These are phyloP conservation scores for Moesziomyces globuligerus DNA, from an alignment of 1,284 basidiomycete genomes.

Conservation along the genomic window DNA sequence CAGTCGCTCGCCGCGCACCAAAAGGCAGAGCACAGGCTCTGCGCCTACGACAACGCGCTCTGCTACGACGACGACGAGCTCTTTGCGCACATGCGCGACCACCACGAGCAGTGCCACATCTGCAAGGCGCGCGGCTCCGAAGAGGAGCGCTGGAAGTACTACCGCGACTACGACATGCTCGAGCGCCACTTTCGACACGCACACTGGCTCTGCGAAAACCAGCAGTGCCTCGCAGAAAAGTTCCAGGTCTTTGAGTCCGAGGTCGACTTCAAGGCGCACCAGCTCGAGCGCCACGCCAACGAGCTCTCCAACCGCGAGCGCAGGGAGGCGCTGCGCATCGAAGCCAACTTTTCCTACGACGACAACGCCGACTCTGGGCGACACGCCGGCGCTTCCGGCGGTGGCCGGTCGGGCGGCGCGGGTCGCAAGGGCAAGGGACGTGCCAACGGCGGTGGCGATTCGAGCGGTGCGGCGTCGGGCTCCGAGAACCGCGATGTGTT, in stretches of 20 bases:
- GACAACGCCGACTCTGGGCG: constrained; percentile 68
- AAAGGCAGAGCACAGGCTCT: constrained; percentile 80
- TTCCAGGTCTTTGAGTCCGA: constrained; percentile 90
- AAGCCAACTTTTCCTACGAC: constrained; percentile 82
- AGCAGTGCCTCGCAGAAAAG: constrained; percentile 82
- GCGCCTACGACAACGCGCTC: constrained; percentile 88
- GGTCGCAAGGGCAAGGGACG: constrained; percentile 24
- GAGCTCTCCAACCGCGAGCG: constrained; percentile 82
- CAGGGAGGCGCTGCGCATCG: constrained; percentile 80
- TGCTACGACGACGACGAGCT: constrained; percentile 92
- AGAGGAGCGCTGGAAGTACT: constrained; percentile 62
- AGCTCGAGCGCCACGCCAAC: constrained; percentile 84
- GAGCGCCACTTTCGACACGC: constrained; percentile 68
- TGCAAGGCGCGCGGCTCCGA: constrained; percentile 71
- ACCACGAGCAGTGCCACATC: constrained; percentile 95
- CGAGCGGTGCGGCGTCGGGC: background rate
- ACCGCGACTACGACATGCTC: constrained; percentile 61
- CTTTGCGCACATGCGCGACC: constrained; percentile 91
- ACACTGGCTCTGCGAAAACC: constrained; percentile 82
- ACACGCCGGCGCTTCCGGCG: constrained; percentile 1
- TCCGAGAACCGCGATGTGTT: constrained; percentile 32
- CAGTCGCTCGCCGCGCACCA: constrained; percentile 79
- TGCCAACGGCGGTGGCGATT: constrained; percentile 1
- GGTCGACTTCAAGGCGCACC: constrained; percentile 90
- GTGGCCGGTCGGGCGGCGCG: constrained; percentile 6